phyloP scores from a whole-genome alignment of 495 filamentous ascomycete species.

The Platismatia glauca region DNA sequence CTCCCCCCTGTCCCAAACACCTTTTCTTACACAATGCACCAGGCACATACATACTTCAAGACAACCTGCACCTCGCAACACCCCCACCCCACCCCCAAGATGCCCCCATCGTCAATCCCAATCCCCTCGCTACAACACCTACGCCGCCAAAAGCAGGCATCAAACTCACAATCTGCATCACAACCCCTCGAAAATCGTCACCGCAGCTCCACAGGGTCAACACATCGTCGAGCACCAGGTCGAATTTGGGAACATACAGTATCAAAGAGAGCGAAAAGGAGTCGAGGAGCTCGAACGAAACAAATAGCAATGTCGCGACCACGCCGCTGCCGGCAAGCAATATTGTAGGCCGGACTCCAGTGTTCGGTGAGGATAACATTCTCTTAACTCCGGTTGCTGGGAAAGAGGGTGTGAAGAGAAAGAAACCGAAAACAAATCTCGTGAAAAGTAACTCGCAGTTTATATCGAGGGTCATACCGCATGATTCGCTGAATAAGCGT shows the following conservation, averaged over 20 bases:
- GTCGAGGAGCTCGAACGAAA: slow-evolving; percentile 52
- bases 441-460: slow-evolving; percentile 97
- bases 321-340: slow-evolving; percentile 19
- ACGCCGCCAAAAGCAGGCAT: slow-evolving; percentile 75
- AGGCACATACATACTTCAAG: slow-evolving; percentile 74
- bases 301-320: slow-evolving; percentile 31
- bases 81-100: slow-evolving; percentile 93
- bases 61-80: slow-evolving; percentile 85
- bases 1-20: neutral
- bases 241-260: slow-evolving; percentile 33
- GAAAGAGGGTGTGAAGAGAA: slow-evolving; percentile 68
- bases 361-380: slow-evolving; percentile 83
- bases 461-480: slow-evolving; percentile 86
- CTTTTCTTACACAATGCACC: slow-evolving; percentile 32
- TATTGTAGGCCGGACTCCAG: slow-evolving; percentile 37
- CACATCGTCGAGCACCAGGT: slow-evolving; percentile 36
- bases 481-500: slow-evolving; percentile 70
- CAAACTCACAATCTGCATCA: slow-evolving; percentile 67
- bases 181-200: slow-evolving; percentile 52
- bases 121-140: slow-evolving; percentile 78
- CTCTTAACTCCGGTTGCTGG: slow-evolving; percentile 47
- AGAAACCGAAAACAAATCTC: slow-evolving; percentile 95
- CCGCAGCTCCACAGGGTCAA: slow-evolving; percentile 45
- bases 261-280: slow-evolving; percentile 49
- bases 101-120: slow-evolving; percentile 72